Evolutionary conservation across 192 early-diverging fungal species (phyloP).

Genomic region (Podila minutissima): DNA sequence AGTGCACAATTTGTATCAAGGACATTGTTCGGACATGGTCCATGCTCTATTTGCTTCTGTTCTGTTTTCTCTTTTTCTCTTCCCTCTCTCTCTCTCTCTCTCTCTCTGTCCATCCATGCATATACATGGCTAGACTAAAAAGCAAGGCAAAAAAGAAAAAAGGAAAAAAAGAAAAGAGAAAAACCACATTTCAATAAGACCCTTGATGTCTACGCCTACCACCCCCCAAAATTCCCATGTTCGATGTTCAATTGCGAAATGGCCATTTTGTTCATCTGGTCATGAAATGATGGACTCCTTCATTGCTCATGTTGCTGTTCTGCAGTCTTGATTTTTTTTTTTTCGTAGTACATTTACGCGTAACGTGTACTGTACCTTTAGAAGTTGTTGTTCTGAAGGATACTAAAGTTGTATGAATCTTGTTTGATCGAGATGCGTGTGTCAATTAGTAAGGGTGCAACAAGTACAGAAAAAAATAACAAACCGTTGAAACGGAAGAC

Average conservation of each 20-base stretch:
- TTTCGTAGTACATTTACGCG: no score
- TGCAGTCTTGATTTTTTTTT: no score
- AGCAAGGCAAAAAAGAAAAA: not conserved
- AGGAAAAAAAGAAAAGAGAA: not conserved
- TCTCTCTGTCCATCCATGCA: not conserved
- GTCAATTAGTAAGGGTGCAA: not conserved
- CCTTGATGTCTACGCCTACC: no score
- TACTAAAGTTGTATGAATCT: not conserved
- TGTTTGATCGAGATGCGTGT: not conserved
- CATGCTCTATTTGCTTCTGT: not conserved
- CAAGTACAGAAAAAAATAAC: not conserved
- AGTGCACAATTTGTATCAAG: not conserved
- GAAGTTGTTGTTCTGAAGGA: not conserved
- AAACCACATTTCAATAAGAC: slow-evolving; percentile 1
- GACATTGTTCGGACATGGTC: not conserved
- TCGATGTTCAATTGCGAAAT: not conserved
- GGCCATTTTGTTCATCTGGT: no score
- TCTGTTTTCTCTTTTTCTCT: not conserved
- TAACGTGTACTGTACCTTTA: no score
- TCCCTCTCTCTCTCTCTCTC: not conserved
- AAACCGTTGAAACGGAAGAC: not conserved
- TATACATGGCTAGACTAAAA: no score
- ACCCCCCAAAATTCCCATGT: not conserved
- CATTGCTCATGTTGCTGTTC: no score
- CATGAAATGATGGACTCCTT: no score